A percentile compares a stretch with the other conserved stretches of the same genome.
Evolutionary conservation across 2,329 filamentous ascomycete species (phyloP).

Genomic region (Geosmithia putterillii): DNA sequence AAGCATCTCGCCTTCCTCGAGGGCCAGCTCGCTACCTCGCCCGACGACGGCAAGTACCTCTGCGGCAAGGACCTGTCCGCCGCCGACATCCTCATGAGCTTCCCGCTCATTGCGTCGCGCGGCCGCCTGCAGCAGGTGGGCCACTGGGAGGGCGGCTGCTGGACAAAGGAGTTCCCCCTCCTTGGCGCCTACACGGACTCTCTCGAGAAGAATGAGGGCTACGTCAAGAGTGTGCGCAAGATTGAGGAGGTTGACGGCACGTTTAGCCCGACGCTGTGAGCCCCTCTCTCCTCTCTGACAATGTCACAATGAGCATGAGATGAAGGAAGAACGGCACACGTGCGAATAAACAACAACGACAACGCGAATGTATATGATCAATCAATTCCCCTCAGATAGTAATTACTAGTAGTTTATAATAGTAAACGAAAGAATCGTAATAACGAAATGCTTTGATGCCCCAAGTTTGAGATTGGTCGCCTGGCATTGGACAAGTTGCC

Average conservation of each 20-base stretch:
- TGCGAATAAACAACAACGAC: too few relatives aligned
- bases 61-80: conserved; percentile 36
- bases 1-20: conserved; percentile 37
- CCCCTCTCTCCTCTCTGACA: too few relatives aligned
- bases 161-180: conserved; percentile 26
- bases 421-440: too few relatives aligned
- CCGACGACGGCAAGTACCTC: conserved; percentile 27
- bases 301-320: too few relatives aligned
- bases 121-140: conserved; percentile 25
- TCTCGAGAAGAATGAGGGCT: conserved; percentile 33
- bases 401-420: too few relatives aligned
- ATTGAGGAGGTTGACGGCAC: conserved; percentile 35
- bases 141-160: conserved; percentile 25
- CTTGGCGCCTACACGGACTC: conserved; percentile 32
- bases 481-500: too few relatives aligned
- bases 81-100: conserved; percentile 42
- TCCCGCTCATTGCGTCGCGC: conserved; percentile 32
- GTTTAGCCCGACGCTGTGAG: conserved; percentile 8
- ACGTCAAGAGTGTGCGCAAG: conserved; percentile 32
- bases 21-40: conserved; percentile 30
- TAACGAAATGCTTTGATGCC: too few relatives aligned
- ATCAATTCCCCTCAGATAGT: too few relatives aligned
- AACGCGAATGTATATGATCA: too few relatives aligned
- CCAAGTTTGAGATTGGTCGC: too few relatives aligned
- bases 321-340: too few relatives aligned